Conservation (phyloP, 305 asterid genomes). For the Plantago lanceolata region DNA sequence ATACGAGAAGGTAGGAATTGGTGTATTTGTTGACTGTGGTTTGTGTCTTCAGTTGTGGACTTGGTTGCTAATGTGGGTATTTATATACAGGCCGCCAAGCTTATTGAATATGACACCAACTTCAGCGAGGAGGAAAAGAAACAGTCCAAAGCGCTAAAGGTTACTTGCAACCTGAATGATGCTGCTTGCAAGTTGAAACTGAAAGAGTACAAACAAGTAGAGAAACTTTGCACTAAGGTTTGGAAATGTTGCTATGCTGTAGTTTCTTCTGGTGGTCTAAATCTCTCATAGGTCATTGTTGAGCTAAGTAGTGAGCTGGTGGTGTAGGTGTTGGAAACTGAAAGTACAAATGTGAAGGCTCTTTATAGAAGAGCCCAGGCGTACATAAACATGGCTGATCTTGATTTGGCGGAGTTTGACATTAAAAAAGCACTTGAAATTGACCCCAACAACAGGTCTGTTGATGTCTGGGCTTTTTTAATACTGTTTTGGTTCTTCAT, state of each 20-base stretch:
- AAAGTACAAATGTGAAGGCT: conserved; percentile 61
- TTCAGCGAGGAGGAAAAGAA: conserved; percentile 70
- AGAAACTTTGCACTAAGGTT: conserved; percentile 62
- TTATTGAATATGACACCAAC: conserved; percentile 53
- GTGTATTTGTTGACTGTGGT: not conserved
- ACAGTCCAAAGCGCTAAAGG: conserved; percentile 49
- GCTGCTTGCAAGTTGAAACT: conserved; percentile 76
- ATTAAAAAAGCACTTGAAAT: conserved; percentile 64
- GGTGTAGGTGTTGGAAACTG: conserved; percentile 63
- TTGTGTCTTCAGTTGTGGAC: not conserved
- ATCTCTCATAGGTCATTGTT: not conserved
- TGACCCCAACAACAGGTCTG: conserved; percentile 66
- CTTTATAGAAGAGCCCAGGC: conserved; percentile 74
- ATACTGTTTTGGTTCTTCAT: not conserved
- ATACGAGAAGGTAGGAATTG: conserved; percentile 63
- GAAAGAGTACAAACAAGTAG: conserved; percentile 60
- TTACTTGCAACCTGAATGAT: conserved; percentile 53
- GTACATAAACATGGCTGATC: conserved; percentile 49
- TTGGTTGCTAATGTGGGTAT: not conserved
- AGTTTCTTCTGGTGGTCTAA: not conserved
- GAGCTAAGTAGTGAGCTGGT: not conserved
- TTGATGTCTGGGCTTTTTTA: not conserved
- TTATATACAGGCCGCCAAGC: conserved; percentile 50
- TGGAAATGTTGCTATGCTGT: not conserved
- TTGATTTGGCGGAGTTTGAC: conserved; percentile 64